phyloP scores from a whole-genome alignment of 441 rosid genomes.

The Gossypium gossypioides region DNA sequence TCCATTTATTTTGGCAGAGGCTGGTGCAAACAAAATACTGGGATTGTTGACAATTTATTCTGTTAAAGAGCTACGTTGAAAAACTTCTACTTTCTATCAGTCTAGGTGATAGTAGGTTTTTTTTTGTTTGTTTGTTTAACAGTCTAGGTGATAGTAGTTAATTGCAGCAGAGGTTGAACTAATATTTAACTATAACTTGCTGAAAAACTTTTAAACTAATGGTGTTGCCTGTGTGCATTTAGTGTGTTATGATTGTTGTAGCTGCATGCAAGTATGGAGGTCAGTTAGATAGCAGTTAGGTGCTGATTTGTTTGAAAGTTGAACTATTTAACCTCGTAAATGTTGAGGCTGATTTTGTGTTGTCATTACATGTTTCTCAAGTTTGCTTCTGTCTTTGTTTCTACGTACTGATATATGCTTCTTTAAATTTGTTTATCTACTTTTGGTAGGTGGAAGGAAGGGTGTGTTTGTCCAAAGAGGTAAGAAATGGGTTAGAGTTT shows the following conservation, averaged over 20 bases:
- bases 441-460: constrained; percentile 86
- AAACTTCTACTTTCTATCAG: background rate
- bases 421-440: background rate
- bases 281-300: constrained; percentile 2
- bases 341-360: background rate
- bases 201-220: background rate
- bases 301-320: background rate
- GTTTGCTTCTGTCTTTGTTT: constrained; percentile 10
- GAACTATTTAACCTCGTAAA: background rate
- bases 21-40: background rate
- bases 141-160: background rate
- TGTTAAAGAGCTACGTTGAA: background rate
- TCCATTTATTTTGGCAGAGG: background rate
- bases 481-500: constrained; percentile 58
- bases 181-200: background rate
- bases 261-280: background rate
- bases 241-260: background rate
- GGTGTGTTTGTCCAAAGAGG: constrained; percentile 65
- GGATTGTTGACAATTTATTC: background rate
- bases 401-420: constrained; percentile 8
- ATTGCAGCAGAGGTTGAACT: background rate
- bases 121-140: too few species aligned
- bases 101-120: background rate
- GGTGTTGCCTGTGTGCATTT: constrained; percentile 3
- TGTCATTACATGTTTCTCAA: background rate